Evolutionary conservation across 2,329 filamentous ascomycete species (phyloP), one percentile per base, ranked within the genome.

Genomic region (Fusarium falciforme): DNA sequence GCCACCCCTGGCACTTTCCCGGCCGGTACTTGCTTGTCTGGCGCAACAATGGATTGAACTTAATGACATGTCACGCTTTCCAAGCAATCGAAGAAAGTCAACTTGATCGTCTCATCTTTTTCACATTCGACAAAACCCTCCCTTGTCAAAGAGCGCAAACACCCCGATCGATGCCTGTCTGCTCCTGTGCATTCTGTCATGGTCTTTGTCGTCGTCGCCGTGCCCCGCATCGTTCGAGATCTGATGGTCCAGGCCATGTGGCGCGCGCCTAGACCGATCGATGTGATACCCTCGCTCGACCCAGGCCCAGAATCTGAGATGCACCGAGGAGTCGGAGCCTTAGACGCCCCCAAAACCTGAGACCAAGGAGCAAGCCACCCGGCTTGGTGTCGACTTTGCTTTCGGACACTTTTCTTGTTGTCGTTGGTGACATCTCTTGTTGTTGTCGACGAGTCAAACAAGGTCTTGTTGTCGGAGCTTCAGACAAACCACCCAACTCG

Each of bases 181-280:
- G 17, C n/a, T 42, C 40, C 40, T 22, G n/a, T 6, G 4, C n/a
- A 27, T 31, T n/a, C 27, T 33, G 31, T 59, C 29, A 44, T 16
- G 59, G 42, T 55, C 14, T 60, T 57, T 60, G 38, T 58, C 42
- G 42, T 38, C 16, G 61, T 29, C 22, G 33, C 52, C 40, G 42
- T 40, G 70, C 55, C 61, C 68, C 64, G 44, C 66, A 77, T 76
- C 52, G 67, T 65, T 76, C 64, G 68, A 76, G 66, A 69, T 69
- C 54, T 64, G 52, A 61, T 55, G 64, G 75, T 73, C 75, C 59
- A 74, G 73, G 64, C 71, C 67, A 67, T 36, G 71, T 77, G 71
- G 71, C 73, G 68, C 63, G 38, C 64, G 71, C 62, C 73, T 59
- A 77, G 75, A 77, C 75, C 64, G 62, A 74, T 76, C 74, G 67